A percentile compares a stretch with the other conserved stretches of the same genome.
phyloP scores from a whole-genome alignment of 495 filamentous ascomycete species.

The Rhizodiscina lignyota region DNA sequence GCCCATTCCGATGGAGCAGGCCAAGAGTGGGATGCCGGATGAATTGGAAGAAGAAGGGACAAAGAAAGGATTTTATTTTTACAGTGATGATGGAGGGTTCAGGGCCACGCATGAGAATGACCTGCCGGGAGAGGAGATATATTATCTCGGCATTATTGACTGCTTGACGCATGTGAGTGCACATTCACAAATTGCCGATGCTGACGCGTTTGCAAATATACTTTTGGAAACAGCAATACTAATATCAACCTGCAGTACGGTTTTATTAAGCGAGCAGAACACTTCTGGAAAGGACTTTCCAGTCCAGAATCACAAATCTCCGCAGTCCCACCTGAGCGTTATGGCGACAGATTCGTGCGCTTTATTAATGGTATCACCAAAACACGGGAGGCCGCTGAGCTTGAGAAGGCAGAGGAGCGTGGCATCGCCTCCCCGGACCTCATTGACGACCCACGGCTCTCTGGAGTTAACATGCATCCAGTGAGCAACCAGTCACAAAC shows the following conservation, averaged over 20 bases:
- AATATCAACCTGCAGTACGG: conserved; percentile 47
- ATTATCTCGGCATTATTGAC: conserved; percentile 96
- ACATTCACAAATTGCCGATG: conserved; percentile 4
- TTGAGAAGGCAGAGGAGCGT: conserved; percentile 28
- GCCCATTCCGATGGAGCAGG: conserved; percentile 78
- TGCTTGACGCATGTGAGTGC: conserved; percentile 80
- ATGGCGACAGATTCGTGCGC: conserved; percentile 84
- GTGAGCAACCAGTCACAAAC: no score
- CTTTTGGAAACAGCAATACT: conserved; percentile 8
- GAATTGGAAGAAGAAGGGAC: conserved; percentile 57
- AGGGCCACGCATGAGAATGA: conserved; percentile 86
- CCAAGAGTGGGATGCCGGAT: conserved; percentile 73
- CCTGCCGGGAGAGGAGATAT: conserved; percentile 73
- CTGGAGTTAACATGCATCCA: conserved; percentile 27
- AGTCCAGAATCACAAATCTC: conserved; percentile 73
- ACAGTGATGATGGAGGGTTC: conserved; percentile 86
- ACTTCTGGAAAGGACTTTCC: conserved; percentile 86
- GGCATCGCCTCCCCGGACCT: background rate
- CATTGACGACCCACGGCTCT: conserved; percentile 13
- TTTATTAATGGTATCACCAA: conserved; percentile 87
- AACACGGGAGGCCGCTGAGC: conserved; percentile 59
- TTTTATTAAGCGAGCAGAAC: conserved; percentile 71
- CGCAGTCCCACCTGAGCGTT: conserved; percentile 77
- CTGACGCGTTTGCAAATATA: conserved; percentile 12
- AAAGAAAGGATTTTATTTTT: conserved; percentile 57